Evolutionary conservation across 805 yeast genomes (phyloP).

Genomic region (Suhomyces vadensis): DNA sequence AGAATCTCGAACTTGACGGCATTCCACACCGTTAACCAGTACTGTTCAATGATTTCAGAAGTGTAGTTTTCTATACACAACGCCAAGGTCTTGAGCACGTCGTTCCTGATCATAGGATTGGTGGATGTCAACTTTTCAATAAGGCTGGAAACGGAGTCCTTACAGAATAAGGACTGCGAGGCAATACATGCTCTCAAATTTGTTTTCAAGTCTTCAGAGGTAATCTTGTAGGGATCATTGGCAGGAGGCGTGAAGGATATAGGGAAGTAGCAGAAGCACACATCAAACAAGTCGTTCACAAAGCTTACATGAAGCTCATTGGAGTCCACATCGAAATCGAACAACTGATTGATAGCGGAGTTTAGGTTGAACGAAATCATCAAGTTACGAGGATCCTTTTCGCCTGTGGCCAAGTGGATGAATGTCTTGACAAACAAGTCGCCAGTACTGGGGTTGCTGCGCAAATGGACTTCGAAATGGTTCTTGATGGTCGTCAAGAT

Average conservation of each 20-base stretch:
- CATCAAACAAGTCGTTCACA: constrained; percentile 76
- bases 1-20: constrained; percentile 86
- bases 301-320: constrained; percentile 39
- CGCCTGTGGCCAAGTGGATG: constrained; percentile 74
- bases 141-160: constrained; percentile 73
- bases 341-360: constrained; percentile 41
- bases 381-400: constrained; percentile 91
- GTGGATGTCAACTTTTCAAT: constrained; percentile 79
- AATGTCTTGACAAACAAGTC: constrained; percentile 57
- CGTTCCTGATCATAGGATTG: constrained; percentile 69
- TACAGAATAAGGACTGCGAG: constrained; percentile 61
- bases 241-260: constrained; percentile 91
- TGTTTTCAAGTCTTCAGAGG: constrained; percentile 67
- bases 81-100: constrained; percentile 64
- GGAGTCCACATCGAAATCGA: constrained; percentile 27
- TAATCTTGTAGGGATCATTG: constrained; percentile 82
- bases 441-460: constrained; percentile 20
- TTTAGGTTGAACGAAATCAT: constrained; percentile 66
- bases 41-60: constrained; percentile 46
- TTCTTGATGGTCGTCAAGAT: constrained; percentile 42
- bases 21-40: constrained; percentile 82
- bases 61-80: constrained; percentile 57
- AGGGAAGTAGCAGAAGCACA: constrained; percentile 93
- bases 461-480: constrained; percentile 23
- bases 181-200: constrained; percentile 64